Percentiles rank a stretch among this genome's conserved stretches.
Conservation (phyloP, 345 rosid genomes). For the Limnanthes douglasii region DNA sequence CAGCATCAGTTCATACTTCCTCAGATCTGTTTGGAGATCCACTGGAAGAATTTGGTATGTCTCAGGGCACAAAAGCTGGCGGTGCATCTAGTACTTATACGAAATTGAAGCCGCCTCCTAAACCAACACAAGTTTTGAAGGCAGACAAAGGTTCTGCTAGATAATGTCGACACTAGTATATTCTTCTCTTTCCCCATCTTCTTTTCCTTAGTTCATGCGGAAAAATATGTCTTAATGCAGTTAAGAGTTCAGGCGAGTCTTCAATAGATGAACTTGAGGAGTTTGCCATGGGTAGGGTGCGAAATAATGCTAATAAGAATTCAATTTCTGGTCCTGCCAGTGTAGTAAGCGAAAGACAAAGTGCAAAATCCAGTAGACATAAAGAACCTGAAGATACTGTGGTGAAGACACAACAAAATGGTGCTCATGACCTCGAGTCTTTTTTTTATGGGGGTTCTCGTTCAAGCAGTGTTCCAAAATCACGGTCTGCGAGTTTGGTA, state of each 20-base stretch:
- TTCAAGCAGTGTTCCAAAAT: slow-evolving; percentile 68
- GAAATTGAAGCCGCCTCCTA: slow-evolving; percentile 53
- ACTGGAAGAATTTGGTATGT: slow-evolving; percentile 38
- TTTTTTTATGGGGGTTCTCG: slow-evolving; percentile 30
- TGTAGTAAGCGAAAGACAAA: slow-evolving; percentile 2
- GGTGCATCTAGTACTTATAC: slow-evolving; percentile 17
- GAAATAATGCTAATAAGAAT: slow-evolving; percentile 14
- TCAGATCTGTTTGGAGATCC: slow-evolving; percentile 26
- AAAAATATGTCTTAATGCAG: slow-evolving; percentile 23
- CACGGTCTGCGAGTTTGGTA: slow-evolving; percentile 39
- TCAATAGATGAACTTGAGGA: slow-evolving; percentile 62
- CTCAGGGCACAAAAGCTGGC: slow-evolving; percentile 15
- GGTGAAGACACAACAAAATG: slow-evolving; percentile 18
- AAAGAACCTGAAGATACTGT: slow-evolving; percentile 45
- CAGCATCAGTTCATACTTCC: slow-evolving; percentile 20
- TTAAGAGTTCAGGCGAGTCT: slow-evolving; percentile 28
- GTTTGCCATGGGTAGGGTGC: slow-evolving; percentile 43
- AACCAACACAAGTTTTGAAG: slow-evolving; percentile 39
- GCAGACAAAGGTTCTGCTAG: slow-evolving; percentile 32
- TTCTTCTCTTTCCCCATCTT: too few species aligned
- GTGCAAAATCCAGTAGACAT: slow-evolving; percentile 23
- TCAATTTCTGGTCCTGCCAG: slow-evolving; percentile 11
- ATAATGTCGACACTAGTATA: too few species aligned
- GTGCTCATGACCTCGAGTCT: slow-evolving; percentile 52
- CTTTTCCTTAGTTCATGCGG: too few species aligned